A percentile compares a stretch with the other conserved stretches of the same genome.
phyloP scores from a whole-genome alignment of 257 asterid species.

The Striga asiatica region DNA sequence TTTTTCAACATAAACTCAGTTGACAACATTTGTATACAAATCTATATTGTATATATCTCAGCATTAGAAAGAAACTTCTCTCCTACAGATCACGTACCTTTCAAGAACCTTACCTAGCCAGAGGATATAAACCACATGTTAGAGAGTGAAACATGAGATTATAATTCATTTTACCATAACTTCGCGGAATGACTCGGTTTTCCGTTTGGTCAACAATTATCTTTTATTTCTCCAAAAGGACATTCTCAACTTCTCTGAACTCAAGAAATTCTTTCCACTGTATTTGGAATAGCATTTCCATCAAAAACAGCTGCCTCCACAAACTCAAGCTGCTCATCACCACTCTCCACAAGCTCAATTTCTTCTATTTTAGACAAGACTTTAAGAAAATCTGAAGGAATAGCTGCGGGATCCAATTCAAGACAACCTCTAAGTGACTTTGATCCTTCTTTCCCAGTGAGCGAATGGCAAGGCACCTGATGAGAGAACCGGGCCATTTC shows the following conservation, averaged over 20 bases:
- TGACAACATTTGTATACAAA: too few relatives aligned
- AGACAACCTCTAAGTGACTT: slow-evolving; percentile 36
- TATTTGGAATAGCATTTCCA: slow-evolving; percentile 9
- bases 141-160: neutral
- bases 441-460: slow-evolving; percentile 37
- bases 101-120: neutral
- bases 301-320: slow-evolving; percentile 21
- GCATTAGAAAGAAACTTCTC: too few relatives aligned
- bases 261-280: slow-evolving; percentile 26
- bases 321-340: slow-evolving; percentile 21
- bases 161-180: neutral
- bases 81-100: too few relatives aligned
- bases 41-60: too few relatives aligned
- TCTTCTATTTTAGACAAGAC: slow-evolving; percentile 25
- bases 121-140: neutral
- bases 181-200: neutral
- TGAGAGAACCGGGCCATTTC: slow-evolving; percentile 69
- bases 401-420: slow-evolving; percentile 65
- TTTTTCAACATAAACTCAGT: too few relatives aligned
- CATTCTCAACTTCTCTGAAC: neutral
- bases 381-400: slow-evolving; percentile 46
- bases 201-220: neutral
- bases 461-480: slow-evolving; percentile 47
- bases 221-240: neutral
- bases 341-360: slow-evolving; percentile 26